phyloP scores from a whole-genome alignment of 106 monocot genomes.

The Allium cepa region DNA sequence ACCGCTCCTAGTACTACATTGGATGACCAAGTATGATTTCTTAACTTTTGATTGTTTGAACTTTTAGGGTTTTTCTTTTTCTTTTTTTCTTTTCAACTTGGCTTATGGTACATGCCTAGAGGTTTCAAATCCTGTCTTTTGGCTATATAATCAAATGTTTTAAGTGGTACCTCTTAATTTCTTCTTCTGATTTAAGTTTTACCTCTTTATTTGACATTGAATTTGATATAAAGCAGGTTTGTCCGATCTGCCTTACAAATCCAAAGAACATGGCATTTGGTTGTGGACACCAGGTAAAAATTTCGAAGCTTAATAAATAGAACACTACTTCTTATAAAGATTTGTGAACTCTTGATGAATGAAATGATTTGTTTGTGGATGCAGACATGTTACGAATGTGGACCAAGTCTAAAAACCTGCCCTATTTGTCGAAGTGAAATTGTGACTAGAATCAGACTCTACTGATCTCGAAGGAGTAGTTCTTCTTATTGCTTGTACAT shows the following conservation, averaged over 20 bases:
- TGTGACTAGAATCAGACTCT: conserved; percentile 47
- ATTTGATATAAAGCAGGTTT: conserved; percentile 33
- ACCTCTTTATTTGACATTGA: conserved; percentile 1
- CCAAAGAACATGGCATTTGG: conserved; percentile 89
- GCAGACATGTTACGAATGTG: conserved; percentile 46
- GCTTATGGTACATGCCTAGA: too few relatives aligned
- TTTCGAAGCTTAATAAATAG: background rate
- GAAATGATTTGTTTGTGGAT: background rate
- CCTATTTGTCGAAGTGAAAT: conserved; percentile 45
- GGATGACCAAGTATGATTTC: conserved; percentile 11
- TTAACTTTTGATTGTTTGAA: too few relatives aligned
- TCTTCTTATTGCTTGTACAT: too few relatives aligned
- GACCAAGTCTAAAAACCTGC: conserved; percentile 22
- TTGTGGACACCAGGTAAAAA: conserved; percentile 80
- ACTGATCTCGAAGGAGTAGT: conserved; percentile 1
- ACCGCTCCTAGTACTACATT: conserved; percentile 4
- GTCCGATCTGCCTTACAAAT: conserved; percentile 83
- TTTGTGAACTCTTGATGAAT: background rate
- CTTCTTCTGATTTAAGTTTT: background rate
- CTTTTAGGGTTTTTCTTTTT: too few relatives aligned
- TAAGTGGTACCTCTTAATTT: too few relatives aligned
- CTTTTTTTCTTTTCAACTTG: too few relatives aligned
- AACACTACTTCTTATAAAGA: background rate
- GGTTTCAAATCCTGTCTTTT: too few relatives aligned
- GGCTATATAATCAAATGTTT: too few relatives aligned